phyloP scores from a whole-genome alignment of 2,329 filamentous ascomycete genomes.

The Colletotrichum godetiae region DNA sequence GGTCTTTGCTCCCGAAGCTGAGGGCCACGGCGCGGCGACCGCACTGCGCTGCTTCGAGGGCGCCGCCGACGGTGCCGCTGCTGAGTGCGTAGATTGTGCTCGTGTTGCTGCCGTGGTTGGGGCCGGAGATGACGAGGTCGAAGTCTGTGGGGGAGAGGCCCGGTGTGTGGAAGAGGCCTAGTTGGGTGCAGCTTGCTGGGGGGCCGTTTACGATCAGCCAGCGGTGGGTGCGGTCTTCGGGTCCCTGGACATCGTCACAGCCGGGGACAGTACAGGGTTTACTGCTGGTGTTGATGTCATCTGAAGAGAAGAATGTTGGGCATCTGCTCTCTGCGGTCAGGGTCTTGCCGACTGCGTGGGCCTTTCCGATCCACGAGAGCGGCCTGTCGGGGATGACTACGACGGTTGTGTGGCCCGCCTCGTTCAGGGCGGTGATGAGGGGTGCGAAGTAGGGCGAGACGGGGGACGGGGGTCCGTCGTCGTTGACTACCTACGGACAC shows the following conservation, averaged over 20 bases:
- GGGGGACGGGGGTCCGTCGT: conserved; percentile 70
- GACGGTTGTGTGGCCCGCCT: conserved; percentile 74
- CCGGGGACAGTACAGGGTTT: conserved; percentile 45
- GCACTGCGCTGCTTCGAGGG: conserved; percentile 67
- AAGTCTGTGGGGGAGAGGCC: conserved; percentile 46
- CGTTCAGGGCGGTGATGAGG: conserved; percentile 62
- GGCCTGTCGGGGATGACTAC: conserved; percentile 78
- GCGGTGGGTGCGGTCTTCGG: conserved; percentile 56
- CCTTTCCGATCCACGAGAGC: conserved; percentile 82
- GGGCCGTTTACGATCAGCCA: conserved; percentile 71
- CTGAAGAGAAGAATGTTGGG: conserved; percentile 17
- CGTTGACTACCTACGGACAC: conserved; percentile 54
- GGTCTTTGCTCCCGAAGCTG: conserved; percentile 76
- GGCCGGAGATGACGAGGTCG: conserved; percentile 68
- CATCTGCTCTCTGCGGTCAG: conserved; percentile 50
- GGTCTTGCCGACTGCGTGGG: conserved; percentile 76
- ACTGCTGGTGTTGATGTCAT: neutral
- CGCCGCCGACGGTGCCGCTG: conserved; percentile 68
- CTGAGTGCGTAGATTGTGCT: conserved; percentile 68
- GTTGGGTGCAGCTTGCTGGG: conserved; percentile 69
- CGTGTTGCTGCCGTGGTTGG: conserved; percentile 72
- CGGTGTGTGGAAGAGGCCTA: conserved; percentile 66
- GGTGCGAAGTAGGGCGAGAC: conserved; percentile 70
- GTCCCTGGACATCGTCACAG: conserved; percentile 44
- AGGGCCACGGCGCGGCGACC: conserved; percentile 72